phyloP scores from a whole-genome alignment of 1,139 yeast species.

The Sugiyamaella japonica region DNA sequence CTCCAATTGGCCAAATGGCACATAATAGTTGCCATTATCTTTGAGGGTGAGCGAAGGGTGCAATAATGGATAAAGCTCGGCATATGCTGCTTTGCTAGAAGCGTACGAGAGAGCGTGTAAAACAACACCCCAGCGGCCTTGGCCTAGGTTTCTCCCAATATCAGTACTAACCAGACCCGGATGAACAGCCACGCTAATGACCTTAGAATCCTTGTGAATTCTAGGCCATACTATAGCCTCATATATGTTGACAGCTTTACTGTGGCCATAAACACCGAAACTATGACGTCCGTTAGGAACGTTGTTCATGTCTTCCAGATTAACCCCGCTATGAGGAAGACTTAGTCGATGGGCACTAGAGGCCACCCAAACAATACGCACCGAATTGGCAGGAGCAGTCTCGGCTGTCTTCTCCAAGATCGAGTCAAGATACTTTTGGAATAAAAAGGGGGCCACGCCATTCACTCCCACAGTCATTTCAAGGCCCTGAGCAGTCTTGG shows the following conservation, averaged over 20 bases:
- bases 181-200: conserved; percentile 45
- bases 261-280: conserved; percentile 44
- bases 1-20: conserved; percentile 33
- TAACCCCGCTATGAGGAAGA: conserved; percentile 3
- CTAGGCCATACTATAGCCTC: conserved; percentile 50
- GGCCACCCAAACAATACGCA: conserved; percentile 51
- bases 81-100: conserved; percentile 44
- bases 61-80: conserved; percentile 46
- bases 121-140: background rate
- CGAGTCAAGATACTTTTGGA: conserved; percentile 50
- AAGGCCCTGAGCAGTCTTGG: conserved; percentile 46
- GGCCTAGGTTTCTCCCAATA: conserved; percentile 40
- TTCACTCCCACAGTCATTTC: conserved; percentile 54
- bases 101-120: conserved; percentile 11
- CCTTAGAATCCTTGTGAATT: conserved; percentile 40
- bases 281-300: background rate
- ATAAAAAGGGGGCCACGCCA: conserved; percentile 50
- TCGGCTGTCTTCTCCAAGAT: conserved; percentile 42
- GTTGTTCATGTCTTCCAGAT: conserved; percentile 10
- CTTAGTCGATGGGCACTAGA: conserved; percentile 44
- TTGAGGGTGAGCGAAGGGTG: conserved; percentile 41
- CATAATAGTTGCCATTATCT: conserved; percentile 41
- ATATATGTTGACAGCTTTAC: conserved; percentile 49
- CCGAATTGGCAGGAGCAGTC: conserved; percentile 25
- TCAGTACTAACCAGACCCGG: conserved; percentile 52